Percentiles rank a stretch among this genome's conserved stretches.
Conservation (phyloP, 1,139 yeast genomes). For the Geotrichum klebahnii region DNA sequence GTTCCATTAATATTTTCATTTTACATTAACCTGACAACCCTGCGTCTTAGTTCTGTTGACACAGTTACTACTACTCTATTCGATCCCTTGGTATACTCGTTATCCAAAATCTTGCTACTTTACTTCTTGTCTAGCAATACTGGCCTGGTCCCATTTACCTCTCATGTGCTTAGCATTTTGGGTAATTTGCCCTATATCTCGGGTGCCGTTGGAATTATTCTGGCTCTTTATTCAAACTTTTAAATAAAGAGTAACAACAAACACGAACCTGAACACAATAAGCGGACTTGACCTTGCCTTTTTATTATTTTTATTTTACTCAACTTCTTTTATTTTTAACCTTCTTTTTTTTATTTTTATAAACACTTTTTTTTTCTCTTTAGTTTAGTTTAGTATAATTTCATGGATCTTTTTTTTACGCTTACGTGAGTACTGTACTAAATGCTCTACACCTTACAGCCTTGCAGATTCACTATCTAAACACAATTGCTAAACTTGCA, state of each 20-base stretch:
- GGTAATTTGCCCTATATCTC: slow-evolving; percentile 10
- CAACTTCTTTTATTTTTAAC: neutral
- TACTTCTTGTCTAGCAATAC: neutral
- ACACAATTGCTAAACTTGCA: too few species aligned
- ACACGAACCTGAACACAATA: neutral
- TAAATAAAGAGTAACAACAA: neutral
- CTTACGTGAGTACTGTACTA: neutral
- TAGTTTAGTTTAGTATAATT: neutral
- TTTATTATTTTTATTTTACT: neutral
- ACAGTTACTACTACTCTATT: too few species aligned
- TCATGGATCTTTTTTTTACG: neutral
- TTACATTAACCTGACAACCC: slow-evolving; percentile 8
- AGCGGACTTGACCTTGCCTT: too few species aligned
- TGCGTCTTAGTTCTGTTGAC: neutral
- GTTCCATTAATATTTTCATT: slow-evolving; percentile 2
- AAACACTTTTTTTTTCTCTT: neutral
- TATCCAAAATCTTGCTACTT: neutral
- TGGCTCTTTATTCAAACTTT: neutral
- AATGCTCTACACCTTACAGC: too few species aligned
- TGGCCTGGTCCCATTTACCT: neutral
- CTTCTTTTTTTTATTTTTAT: neutral
- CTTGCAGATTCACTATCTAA: too few species aligned
- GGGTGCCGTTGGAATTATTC: slow-evolving; percentile 6
- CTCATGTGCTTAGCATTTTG: neutral
- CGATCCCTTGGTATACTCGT: neutral